Conservation (phyloP, 805 yeast genomes). For the Scheffersomyces stipitis region DNA sequence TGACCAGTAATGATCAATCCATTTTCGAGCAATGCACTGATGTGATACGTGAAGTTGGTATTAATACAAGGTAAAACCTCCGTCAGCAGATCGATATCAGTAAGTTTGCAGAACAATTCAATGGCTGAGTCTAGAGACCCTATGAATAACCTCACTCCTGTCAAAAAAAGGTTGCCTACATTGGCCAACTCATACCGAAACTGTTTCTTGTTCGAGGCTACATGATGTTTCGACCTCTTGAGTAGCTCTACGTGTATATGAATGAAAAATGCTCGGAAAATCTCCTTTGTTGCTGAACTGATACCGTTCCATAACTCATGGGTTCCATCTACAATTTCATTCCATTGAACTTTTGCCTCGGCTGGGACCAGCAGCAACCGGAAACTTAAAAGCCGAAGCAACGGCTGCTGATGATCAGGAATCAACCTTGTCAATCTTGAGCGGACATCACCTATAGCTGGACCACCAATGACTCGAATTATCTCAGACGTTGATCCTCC, state of each 20-base stretch:
- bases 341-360: constrained; percentile 73
- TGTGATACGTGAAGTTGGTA: constrained; percentile 83
- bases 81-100: constrained; percentile 51
- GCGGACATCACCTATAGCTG: constrained; percentile 91
- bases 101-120: constrained; percentile 67
- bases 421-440: constrained; percentile 77
- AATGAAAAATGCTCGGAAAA: constrained; percentile 72
- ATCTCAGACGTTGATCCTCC: constrained; percentile 95
- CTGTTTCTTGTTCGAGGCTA: constrained; percentile 39
- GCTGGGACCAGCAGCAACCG: constrained; percentile 49
- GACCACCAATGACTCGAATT: constrained; percentile 84
- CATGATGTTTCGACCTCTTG: constrained; percentile 56
- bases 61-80: constrained; percentile 79
- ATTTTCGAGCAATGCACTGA: constrained; percentile 69
- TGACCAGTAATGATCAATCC: constrained; percentile 85
- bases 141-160: constrained; percentile 78
- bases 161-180: constrained; percentile 78
- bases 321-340: constrained; percentile 70
- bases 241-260: constrained; percentile 77
- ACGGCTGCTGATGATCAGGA: constrained; percentile 44
- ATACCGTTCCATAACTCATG: constrained; percentile 68
- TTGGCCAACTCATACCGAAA: constrained; percentile 78
- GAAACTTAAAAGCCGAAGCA: constrained; percentile 39
- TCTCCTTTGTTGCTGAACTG: constrained; percentile 62
- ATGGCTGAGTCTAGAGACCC: constrained; percentile 85